phyloP scores from a whole-genome alignment of 352 stramenopile genomes.

The Albugo laibachii region DNA sequence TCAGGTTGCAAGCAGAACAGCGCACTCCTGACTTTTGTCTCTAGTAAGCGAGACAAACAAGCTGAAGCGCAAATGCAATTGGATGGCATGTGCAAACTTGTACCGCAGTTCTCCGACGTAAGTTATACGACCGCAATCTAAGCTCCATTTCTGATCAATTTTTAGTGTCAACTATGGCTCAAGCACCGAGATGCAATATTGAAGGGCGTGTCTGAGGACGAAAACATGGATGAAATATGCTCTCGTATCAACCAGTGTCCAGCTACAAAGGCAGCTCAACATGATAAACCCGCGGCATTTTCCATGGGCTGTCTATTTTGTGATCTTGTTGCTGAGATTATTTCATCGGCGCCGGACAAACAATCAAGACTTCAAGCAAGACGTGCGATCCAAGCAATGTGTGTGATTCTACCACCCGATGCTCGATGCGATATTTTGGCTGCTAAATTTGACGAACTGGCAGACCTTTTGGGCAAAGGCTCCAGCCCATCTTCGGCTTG shows the following conservation, averaged over 20 bases:
- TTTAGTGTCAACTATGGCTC: slow-evolving; percentile 29
- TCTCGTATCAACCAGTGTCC: slow-evolving; percentile 21
- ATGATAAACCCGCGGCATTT: slow-evolving; percentile 17
- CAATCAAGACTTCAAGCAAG: slow-evolving; percentile 37
- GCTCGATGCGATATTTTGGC: slow-evolving; percentile 41
- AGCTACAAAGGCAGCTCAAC: slow-evolving; percentile 2
- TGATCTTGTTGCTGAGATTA: slow-evolving; percentile 48
- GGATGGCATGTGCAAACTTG: too few species aligned
- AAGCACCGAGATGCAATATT: slow-evolving; percentile 28
- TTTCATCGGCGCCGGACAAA: slow-evolving; percentile 23
- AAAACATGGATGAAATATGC: slow-evolving; percentile 31
- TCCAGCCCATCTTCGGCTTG: slow-evolving; percentile 45
- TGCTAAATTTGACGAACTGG: slow-evolving; percentile 57
- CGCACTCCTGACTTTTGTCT: slow-evolving; percentile 27
- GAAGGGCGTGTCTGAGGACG: slow-evolving; percentile 23
- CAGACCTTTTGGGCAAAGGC: slow-evolving; percentile 26
- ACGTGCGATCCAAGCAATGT: slow-evolving; percentile 55
- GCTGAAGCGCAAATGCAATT: too few species aligned
- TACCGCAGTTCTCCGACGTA: too few species aligned
- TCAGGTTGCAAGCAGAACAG: slow-evolving; percentile 36
- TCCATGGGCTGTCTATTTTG: slow-evolving; percentile 52
- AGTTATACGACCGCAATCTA: too few species aligned
- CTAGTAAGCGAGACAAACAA: slow-evolving; percentile 15
- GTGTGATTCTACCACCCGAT: slow-evolving; percentile 33
- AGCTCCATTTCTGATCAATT: too few species aligned